phyloP scores from a whole-genome alignment of 1,284 basidiomycete species.

The Pseudozyma sp. region DNA sequence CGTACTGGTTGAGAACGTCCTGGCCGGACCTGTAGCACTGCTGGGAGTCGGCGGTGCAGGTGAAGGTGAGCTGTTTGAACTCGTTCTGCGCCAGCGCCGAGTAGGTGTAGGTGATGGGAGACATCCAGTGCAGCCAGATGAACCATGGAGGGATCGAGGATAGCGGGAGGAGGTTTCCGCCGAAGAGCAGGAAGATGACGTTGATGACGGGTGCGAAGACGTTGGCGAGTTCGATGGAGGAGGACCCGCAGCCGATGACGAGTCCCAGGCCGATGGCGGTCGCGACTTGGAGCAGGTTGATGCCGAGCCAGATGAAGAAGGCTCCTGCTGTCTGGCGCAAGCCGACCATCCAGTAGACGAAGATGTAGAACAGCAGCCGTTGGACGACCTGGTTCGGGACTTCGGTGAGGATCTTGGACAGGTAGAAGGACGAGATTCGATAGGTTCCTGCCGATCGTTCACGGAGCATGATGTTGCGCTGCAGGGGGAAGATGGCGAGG shows the following conservation, averaged over 20 bases:
- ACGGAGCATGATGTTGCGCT: conserved; percentile 49
- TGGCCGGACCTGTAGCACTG: conserved; percentile 55
- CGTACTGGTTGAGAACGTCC: conserved; percentile 52
- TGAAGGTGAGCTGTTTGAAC: conserved; percentile 30
- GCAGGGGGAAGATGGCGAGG: conserved; percentile 50
- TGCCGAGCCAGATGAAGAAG: conserved; percentile 56
- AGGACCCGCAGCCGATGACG: conserved; percentile 43
- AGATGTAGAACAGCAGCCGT: conserved; percentile 29
- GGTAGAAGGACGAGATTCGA: conserved; percentile 48
- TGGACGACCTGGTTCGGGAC: conserved; percentile 51
- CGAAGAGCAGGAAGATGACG: conserved; percentile 57
- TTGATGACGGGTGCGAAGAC: conserved; percentile 58
- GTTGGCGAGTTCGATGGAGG: conserved; percentile 47
- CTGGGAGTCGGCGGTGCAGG: conserved; percentile 24
- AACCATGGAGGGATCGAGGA: conserved; percentile 53
- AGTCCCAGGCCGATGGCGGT: conserved; percentile 43
- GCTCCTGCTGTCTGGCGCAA: conserved; percentile 21
- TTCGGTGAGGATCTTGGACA: conserved; percentile 49
- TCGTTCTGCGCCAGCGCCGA: conserved; percentile 55
- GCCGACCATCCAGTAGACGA: conserved; percentile 55
- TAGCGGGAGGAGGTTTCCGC: conserved; percentile 51
- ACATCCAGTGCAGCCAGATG: conserved; percentile 54
- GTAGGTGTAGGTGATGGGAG: conserved; percentile 57
- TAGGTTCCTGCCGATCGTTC: conserved; percentile 54
- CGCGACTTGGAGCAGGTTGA: conserved; percentile 42